Percentiles rank a stretch among this genome's conserved stretches.
phyloP scores from a whole-genome alignment of 495 filamentous ascomycete genomes.

The Talaromyces trachyspermus region DNA sequence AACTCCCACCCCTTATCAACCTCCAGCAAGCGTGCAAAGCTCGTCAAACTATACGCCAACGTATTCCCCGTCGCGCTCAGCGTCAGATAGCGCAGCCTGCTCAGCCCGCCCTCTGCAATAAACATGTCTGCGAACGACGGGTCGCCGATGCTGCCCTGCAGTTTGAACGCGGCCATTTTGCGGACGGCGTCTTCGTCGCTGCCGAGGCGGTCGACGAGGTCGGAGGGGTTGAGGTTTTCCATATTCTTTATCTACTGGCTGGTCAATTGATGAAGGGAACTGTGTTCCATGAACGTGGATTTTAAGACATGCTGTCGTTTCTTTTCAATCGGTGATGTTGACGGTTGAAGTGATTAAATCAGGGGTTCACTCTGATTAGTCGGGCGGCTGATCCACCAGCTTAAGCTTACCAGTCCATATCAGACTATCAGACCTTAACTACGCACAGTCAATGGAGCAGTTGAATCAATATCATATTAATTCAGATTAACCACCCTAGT shows the following conservation, averaged over 20 bases:
- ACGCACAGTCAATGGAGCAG: too few species aligned
- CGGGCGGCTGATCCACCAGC: too few species aligned
- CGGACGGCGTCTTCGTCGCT: constrained; percentile 84
- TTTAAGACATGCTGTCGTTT: too few species aligned
- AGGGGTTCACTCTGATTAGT: too few species aligned
- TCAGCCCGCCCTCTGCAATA: constrained; percentile 78
- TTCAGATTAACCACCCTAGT: too few species aligned
- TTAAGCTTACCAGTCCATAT: too few species aligned
- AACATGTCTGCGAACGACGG: constrained; percentile 96
- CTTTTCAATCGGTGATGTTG: too few species aligned
- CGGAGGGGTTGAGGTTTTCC: constrained; percentile 53
- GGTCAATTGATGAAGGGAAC: not conserved
- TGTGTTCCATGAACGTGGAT: too few species aligned
- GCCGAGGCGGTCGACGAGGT: constrained; percentile 61
- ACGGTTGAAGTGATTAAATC: too few species aligned
- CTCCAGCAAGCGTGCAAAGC: constrained; percentile 76
- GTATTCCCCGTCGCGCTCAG: constrained; percentile 87
- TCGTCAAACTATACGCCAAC: constrained; percentile 86
- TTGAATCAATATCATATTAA: too few species aligned
- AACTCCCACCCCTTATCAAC: constrained; percentile 96
- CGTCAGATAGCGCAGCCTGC: constrained; percentile 70
- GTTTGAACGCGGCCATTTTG: constrained; percentile 98
- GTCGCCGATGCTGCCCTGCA: constrained; percentile 89
- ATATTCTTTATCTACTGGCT: constrained; percentile 20
- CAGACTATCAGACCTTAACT: too few species aligned